Conservation (phyloP, 2,329 filamentous ascomycete genomes). For the Cercospora nicotianae region DNA sequence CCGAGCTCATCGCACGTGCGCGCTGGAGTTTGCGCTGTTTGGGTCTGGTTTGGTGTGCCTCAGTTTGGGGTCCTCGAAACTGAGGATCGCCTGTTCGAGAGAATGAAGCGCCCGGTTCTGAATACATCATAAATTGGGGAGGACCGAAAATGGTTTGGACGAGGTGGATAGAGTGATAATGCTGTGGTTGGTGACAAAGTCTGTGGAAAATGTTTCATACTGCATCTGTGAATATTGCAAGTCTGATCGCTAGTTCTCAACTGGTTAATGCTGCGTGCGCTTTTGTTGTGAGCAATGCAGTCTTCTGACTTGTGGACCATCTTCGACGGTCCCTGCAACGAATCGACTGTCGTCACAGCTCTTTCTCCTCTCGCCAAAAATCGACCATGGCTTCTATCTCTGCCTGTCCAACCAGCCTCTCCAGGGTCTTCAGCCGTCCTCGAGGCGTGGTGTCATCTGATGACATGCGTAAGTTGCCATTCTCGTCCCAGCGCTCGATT, state of each 20-base stretch:
- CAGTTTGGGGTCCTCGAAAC: background rate
- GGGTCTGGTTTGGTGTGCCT: background rate
- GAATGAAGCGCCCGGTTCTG: background rate
- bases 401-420: conserved; percentile 38
- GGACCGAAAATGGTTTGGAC: background rate
- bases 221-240: background rate
- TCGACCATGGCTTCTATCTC: conserved; percentile 37
- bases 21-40: background rate
- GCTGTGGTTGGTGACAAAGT: background rate
- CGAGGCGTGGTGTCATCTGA: conserved; percentile 28
- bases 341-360: background rate
- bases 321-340: background rate
- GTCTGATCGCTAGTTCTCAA: background rate
- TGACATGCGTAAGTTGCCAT: conserved; percentile 24
- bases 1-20: background rate
- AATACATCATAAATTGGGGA: background rate
- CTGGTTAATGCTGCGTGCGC: background rate
- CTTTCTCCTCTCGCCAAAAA: conserved; percentile 42
- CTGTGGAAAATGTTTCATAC: background rate
- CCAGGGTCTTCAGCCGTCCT: conserved; percentile 30
- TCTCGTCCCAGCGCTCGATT: conserved; percentile 26
- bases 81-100: background rate
- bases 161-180: background rate
- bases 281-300: background rate
- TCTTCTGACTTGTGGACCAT: background rate